Evolutionary conservation across 495 filamentous ascomycete species (phyloP).

Genomic region (Neurospora discreta): DNA sequence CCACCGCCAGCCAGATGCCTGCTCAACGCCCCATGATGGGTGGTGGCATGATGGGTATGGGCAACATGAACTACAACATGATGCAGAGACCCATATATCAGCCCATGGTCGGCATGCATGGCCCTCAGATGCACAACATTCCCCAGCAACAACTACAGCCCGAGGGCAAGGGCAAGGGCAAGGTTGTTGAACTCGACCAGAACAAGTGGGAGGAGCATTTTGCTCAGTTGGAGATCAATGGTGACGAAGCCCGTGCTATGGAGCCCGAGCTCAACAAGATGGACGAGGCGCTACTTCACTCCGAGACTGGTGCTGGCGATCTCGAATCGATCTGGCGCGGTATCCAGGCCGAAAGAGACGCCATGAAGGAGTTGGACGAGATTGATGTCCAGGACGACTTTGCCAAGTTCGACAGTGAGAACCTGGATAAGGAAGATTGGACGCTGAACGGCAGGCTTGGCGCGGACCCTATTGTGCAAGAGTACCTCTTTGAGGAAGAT

Average conservation of each 20-base stretch:
- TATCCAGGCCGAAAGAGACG: slow-evolving; percentile 68
- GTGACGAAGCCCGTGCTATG: slow-evolving; percentile 65
- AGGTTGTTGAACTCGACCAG: slow-evolving; percentile 88
- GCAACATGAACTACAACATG: slow-evolving; percentile 32
- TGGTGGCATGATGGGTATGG: slow-evolving; percentile 32
- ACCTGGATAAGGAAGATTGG: slow-evolving; percentile 53
- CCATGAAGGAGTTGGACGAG: slow-evolving; percentile 56
- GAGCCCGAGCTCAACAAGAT: slow-evolving; percentile 83
- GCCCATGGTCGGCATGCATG: slow-evolving; percentile 28
- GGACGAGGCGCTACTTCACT: slow-evolving; percentile 47
- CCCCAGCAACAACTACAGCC: slow-evolving; percentile 21
- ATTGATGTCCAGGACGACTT: slow-evolving; percentile 42
- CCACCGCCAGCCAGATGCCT: slow-evolving; percentile 39
- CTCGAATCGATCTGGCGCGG: slow-evolving; percentile 86
- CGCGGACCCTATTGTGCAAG: slow-evolving; percentile 64
- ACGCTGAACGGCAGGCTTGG: slow-evolving; percentile 29
- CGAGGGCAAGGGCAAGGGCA: slow-evolving; percentile 74
- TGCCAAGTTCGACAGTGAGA: slow-evolving; percentile 55
- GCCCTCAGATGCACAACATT: slow-evolving; percentile 36
- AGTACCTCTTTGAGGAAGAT: slow-evolving; percentile 90
- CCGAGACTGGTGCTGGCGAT: slow-evolving; percentile 58
- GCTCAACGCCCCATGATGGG: slow-evolving; percentile 49
- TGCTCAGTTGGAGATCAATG: slow-evolving; percentile 69
- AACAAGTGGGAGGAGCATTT: slow-evolving; percentile 95
- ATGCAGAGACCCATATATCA: slow-evolving; percentile 42